A percentile compares a stretch with the other conserved stretches of the same genome.
Conservation (phyloP, 192 early-diverging fungal species). For the Umbelopsis sp. region DNA sequence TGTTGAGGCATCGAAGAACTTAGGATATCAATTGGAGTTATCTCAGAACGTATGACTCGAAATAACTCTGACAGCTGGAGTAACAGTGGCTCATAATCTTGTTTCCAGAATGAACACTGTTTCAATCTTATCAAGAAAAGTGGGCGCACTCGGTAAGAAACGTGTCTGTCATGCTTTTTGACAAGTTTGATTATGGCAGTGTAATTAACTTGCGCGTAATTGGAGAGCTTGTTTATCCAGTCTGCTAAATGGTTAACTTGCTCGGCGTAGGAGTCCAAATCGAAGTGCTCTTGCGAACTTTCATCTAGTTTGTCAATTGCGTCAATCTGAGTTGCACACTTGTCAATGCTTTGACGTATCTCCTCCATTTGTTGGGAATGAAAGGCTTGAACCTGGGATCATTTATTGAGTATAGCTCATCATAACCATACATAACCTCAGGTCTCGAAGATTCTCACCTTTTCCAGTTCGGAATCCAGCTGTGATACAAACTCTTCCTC, state of each 20-base stretch:
- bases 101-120: slow-evolving; percentile 74
- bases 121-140: slow-evolving; percentile 78
- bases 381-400: slow-evolving; percentile 64
- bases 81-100: slow-evolving; percentile 83
- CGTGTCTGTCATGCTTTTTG: slow-evolving; percentile 96
- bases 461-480: slow-evolving; percentile 88
- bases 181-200: slow-evolving; percentile 86
- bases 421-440: neutral
- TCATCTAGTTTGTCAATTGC: slow-evolving; percentile 52
- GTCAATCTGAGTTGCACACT: slow-evolving; percentile 58
- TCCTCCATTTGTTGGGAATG: slow-evolving; percentile 75
- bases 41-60: slow-evolving; percentile 60
- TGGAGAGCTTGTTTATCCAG: slow-evolving; percentile 74
- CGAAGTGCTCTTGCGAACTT: slow-evolving; percentile 36
- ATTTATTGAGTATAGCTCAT: neutral
- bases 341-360: slow-evolving; percentile 70
- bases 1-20: neutral
- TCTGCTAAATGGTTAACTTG: slow-evolving; percentile 70
- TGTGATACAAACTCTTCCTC: slow-evolving; percentile 88
- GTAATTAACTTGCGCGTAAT: slow-evolving; percentile 76
- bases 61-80: slow-evolving; percentile 80
- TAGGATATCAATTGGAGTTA: neutral
- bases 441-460: slow-evolving; percentile 51
- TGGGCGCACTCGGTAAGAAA: slow-evolving; percentile 69
- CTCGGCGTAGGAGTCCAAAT: slow-evolving; percentile 15